Percentiles rank a stretch among this genome's conserved stretches.
Conservation (phyloP, 2,329 filamentous ascomycete species). For the Thielaviopsis cerberus region DNA sequence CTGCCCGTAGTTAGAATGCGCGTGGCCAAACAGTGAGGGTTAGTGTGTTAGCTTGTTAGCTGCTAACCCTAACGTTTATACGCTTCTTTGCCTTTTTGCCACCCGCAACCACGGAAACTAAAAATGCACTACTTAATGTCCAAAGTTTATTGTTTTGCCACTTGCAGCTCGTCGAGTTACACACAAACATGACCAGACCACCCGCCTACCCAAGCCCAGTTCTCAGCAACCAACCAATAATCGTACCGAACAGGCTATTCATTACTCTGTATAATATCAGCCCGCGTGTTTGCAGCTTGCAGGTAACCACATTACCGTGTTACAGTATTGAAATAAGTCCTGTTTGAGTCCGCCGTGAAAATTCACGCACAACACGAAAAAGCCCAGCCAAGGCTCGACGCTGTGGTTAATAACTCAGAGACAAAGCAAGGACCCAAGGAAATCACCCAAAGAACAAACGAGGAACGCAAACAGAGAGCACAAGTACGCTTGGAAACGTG, state of each 20-base stretch:
- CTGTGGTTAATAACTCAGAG: neutral
- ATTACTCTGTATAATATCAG: neutral
- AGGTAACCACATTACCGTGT: neutral
- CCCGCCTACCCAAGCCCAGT: neutral
- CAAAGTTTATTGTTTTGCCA: neutral
- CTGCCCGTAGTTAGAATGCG: neutral
- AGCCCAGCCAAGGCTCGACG: neutral
- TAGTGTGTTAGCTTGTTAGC: neutral
- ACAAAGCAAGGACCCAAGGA: neutral
- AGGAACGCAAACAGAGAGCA: neutral
- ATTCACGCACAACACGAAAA: no score
- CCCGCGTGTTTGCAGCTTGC: neutral
- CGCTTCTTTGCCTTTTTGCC: neutral
- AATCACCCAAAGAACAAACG: neutral
- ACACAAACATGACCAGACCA: neutral
- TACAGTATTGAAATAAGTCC: neutral
- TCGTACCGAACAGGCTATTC: neutral
- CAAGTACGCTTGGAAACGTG: no score
- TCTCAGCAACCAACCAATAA: neutral
- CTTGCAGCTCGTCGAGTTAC: neutral
- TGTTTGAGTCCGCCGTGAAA: neutral
- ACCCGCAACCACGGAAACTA: neutral
- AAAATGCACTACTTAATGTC: neutral
- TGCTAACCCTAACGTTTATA: neutral
- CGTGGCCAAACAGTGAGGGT: neutral